Percentiles rank a stretch among this genome's conserved stretches.
phyloP scores from a whole-genome alignment of 2,329 filamentous ascomycete species.

The Pseudocercospora pini-densiflorae region DNA sequence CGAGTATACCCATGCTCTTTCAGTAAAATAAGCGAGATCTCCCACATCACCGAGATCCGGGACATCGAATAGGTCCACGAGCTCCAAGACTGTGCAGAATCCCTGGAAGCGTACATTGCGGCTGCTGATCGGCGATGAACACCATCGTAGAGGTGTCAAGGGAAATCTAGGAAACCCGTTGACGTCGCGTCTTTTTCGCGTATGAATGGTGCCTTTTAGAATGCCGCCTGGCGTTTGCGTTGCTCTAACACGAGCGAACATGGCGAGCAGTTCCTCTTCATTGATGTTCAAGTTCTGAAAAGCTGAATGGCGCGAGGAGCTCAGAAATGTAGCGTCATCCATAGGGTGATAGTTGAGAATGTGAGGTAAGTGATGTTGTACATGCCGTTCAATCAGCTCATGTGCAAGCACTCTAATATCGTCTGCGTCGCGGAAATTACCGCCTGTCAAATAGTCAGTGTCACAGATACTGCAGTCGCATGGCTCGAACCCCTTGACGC shows the following conservation, averaged over 20 bases:
- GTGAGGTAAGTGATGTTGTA: background rate
- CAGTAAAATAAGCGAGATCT: conserved; percentile 4
- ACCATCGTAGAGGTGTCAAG: conserved; percentile 5
- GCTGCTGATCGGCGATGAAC: background rate
- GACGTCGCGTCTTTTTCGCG: background rate
- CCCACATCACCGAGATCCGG: conserved; percentile 3
- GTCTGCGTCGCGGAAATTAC: background rate
- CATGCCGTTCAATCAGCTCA: background rate
- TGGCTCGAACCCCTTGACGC: background rate
- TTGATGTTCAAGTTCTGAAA: background rate
- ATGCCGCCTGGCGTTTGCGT: background rate
- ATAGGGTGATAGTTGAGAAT: background rate
- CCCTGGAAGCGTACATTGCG: background rate
- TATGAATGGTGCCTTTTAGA: background rate
- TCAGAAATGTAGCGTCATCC: background rate
- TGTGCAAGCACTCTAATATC: background rate
- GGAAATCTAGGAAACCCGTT: conserved; percentile 11
- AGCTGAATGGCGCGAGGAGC: background rate
- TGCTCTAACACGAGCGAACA: background rate
- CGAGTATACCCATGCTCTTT: conserved; percentile 2
- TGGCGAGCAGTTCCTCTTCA: background rate
- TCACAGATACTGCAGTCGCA: background rate
- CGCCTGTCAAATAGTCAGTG: background rate
- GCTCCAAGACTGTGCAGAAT: conserved; percentile 14
- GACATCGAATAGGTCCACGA: conserved; percentile 10